Evolutionary conservation across 1,284 basidiomycete genomes (phyloP).

Genomic region (Stygiomarasmius scandens): DNA sequence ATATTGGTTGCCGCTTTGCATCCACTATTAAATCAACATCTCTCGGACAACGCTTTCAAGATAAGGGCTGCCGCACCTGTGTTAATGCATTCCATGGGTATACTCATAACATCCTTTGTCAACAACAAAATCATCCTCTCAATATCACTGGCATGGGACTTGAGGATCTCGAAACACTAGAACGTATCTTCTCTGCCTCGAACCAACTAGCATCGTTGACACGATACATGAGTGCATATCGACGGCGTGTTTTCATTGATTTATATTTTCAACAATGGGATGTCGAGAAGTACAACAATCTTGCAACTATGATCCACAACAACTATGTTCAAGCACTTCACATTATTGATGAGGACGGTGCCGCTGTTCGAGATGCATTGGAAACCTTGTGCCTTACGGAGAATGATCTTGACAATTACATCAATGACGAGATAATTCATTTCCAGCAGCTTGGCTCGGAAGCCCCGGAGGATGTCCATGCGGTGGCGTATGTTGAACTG

Average conservation of each 20-base stretch:
- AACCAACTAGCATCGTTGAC: slow-evolving; percentile 20
- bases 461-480: background rate
- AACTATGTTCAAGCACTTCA: slow-evolving; percentile 22
- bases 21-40: background rate
- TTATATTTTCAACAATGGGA: slow-evolving; percentile 8
- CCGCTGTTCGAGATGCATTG: slow-evolving; percentile 13
- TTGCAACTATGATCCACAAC: slow-evolving; percentile 10
- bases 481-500: background rate
- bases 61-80: slow-evolving; percentile 14
- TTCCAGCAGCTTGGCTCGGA: background rate
- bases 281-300: slow-evolving; percentile 18
- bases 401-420: background rate
- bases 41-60: slow-evolving; percentile 26
- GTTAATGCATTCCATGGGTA: slow-evolving; percentile 23
- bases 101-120: slow-evolving; percentile 35
- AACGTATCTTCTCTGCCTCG: slow-evolving; percentile 33
- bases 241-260: slow-evolving; percentile 15
- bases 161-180: slow-evolving; percentile 36
- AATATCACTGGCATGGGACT: slow-evolving; percentile 32
- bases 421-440: background rate
- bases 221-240: slow-evolving; percentile 25
- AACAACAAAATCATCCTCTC: slow-evolving; percentile 31
- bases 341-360: slow-evolving; percentile 21
- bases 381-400: background rate
- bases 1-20: slow-evolving; percentile 3